Evolutionary conservation across 1,139 yeast species (phyloP).

Genomic region (Debaryomycetaceae sp.): DNA sequence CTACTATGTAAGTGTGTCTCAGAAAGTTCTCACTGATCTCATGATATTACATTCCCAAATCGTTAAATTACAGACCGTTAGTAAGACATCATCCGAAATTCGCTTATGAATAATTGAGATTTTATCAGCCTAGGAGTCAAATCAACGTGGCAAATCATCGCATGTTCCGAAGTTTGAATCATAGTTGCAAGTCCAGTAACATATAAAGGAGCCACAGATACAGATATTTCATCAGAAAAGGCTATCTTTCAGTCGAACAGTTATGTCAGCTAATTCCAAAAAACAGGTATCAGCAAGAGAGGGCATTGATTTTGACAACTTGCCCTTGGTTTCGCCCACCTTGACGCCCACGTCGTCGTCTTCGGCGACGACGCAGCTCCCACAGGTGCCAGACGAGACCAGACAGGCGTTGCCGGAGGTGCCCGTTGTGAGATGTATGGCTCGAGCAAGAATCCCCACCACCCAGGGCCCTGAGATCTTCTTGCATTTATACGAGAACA

Average conservation of each 20-base stretch:
- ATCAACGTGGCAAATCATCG: neutral
- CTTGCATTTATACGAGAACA: constrained; percentile 81
- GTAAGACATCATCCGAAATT: neutral
- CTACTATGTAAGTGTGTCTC: no score
- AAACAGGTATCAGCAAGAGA: constrained; percentile 7
- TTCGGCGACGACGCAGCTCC: constrained; percentile 16
- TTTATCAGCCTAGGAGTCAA: neutral
- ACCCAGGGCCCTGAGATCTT: constrained; percentile 91
- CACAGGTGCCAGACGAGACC: constrained; percentile 16
- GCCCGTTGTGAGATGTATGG: constrained; percentile 83
- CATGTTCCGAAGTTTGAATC: neutral
- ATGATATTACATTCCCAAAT: neutral
- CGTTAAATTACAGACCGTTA: neutral
- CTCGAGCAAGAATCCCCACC: constrained; percentile 93
- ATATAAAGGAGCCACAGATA: neutral
- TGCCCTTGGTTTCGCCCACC: constrained; percentile 38
- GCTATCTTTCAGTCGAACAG: neutral
- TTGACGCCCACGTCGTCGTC: constrained; percentile 24
- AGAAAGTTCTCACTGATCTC: no score
- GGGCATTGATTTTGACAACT: constrained; percentile 16
- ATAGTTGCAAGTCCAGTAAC: neutral
- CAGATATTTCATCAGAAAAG: neutral
- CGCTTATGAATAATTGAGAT: neutral
- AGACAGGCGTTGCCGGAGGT: constrained; percentile 22
- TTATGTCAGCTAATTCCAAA: constrained; percentile 5